Conservation (phyloP, 331 rosid species). For the Rosa hybrid region DNA sequence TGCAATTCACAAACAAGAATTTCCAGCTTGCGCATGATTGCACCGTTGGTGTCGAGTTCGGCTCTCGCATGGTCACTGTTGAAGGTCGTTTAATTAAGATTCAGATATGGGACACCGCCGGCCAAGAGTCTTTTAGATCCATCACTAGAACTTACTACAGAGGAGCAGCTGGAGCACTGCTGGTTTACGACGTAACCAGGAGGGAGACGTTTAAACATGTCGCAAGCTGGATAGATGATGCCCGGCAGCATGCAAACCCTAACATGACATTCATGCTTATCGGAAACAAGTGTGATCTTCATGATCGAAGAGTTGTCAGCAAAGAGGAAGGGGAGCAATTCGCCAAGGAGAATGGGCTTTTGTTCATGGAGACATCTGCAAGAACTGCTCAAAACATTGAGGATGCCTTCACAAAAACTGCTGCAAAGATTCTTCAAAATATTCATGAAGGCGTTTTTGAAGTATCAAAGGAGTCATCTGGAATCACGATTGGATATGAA, state of each 20-base stretch:
- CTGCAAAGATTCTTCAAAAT: constrained; percentile 82
- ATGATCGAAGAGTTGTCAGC: constrained; percentile 87
- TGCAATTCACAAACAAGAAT: constrained; percentile 87
- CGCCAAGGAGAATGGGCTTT: constrained; percentile 86
- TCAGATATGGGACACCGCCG: constrained; percentile 99
- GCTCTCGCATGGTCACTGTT: constrained; percentile 86
- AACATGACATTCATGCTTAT: constrained; percentile 84
- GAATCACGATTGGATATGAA: constrained; percentile 79
- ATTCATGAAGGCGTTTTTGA: constrained; percentile 86
- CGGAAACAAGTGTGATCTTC: constrained; percentile 83
- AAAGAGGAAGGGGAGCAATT: constrained; percentile 93
- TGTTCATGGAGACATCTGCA: constrained; percentile 89
- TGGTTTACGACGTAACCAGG: constrained; percentile 94
- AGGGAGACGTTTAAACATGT: constrained; percentile 95
- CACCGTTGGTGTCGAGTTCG: constrained; percentile 95
- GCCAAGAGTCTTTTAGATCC: constrained; percentile 92
- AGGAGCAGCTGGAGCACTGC: constrained; percentile 92
- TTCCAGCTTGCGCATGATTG: constrained; percentile 92
- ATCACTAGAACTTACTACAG: constrained; percentile 86
- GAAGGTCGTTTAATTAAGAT: constrained; percentile 78
- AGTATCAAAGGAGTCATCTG: constrained; percentile 81
- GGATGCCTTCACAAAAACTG: constrained; percentile 83
- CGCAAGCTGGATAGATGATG: constrained; percentile 92
- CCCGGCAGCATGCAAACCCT: constrained; percentile 87
- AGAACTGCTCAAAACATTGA: constrained; percentile 82